Percentiles rank a stretch among this genome's conserved stretches.
These are phyloP conservation scores for Omphalotus olearius DNA, from an alignment of 1,284 basidiomycete genomes.

Conservation along the genomic window DNA sequence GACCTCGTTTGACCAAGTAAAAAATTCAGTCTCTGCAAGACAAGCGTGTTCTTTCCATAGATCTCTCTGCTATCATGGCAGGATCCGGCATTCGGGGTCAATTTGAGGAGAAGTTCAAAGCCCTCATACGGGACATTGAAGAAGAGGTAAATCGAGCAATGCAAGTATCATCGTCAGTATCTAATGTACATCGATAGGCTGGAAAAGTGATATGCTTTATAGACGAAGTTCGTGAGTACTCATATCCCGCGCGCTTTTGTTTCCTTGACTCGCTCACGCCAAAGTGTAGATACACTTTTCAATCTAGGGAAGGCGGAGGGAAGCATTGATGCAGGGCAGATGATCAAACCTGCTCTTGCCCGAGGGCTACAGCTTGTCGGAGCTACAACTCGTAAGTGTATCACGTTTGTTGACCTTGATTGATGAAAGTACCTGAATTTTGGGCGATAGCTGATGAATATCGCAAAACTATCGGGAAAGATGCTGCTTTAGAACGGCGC, in stretches of 20 bases:
- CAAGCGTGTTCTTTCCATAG: constrained; percentile 80
- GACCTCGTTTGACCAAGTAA: too few species aligned
- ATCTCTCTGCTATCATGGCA: constrained; percentile 78
- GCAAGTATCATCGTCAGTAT: background rate
- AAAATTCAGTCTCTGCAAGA: constrained; percentile 65
- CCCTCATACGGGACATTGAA: constrained; percentile 82
- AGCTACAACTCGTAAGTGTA: constrained; percentile 73
- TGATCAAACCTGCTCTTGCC: constrained; percentile 87
- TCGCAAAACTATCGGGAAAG: constrained; percentile 88
- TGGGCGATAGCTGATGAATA: constrained; percentile 73
- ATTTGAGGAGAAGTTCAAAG: constrained; percentile 92
- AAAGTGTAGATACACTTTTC: constrained; percentile 61
- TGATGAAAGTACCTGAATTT: background rate
- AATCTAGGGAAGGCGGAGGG: constrained; percentile 91
- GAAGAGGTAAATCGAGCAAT: constrained; percentile 44
- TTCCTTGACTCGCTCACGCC: constrained; percentile 8
- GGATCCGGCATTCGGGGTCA: constrained; percentile 88
- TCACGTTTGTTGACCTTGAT: background rate
- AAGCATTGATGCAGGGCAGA: constrained; percentile 87
- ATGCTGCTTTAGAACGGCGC: constrained; percentile 85
- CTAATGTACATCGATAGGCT: constrained; percentile 30
- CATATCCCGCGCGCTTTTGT: background rate
- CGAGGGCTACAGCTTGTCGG: constrained; percentile 84
- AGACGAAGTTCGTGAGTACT: constrained; percentile 80
- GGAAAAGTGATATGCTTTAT: constrained; percentile 85